Base-by-base conservation (phyloP, 305 asterid genomes). In the Fraxinus ornus region DNA sequence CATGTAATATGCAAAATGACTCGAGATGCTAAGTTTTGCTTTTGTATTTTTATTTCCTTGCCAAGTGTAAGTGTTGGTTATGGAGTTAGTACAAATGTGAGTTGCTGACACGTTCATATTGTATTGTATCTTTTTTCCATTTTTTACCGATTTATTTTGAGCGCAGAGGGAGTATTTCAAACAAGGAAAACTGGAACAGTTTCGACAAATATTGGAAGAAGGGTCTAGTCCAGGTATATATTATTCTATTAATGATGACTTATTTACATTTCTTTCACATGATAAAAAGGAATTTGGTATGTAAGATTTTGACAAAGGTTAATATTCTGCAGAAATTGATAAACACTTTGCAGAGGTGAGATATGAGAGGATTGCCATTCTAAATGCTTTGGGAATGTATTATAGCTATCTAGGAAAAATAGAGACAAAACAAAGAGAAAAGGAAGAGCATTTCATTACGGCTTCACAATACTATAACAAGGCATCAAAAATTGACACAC, bases 401-500 rank as follows among this genome's bases (percentile, higher is more conserved):
- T 93, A 94, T 87, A 90, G 98, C 87, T 92, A 94, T 86, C 94
- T 94, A 77, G 98, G 97, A 62, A 94, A 94, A 82, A 91, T 88
- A 82, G 98, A 93, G 92, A 93, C 94, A 33, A 91, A 87, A 83
- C 91, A 91, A 77, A 91, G 97, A 86, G 98, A 95, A 86, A 95
- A 95, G 86, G 99, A 95, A 83, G 99, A 95, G 13, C 89, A 90
- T 84, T 94, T 93, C 81, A 85, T 86, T 76, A 94, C 87, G 92
- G 99, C 99, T 55, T 93, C 98, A 30, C 94, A 96, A 87, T 93
- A 92, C 82, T 96, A 93, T 86, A 94, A 94, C 88, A 96, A 92
- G 90, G 99, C 99, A 55, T 95, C 99, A 55, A 92, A 97, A 85
- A 95, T 95, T 88, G 98, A 95, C 87, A 90, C 92, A 91, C 99